Conservation (phyloP, 2,329 filamentous ascomycete species). For the Aspergillus pseudotamarii region DNA sequence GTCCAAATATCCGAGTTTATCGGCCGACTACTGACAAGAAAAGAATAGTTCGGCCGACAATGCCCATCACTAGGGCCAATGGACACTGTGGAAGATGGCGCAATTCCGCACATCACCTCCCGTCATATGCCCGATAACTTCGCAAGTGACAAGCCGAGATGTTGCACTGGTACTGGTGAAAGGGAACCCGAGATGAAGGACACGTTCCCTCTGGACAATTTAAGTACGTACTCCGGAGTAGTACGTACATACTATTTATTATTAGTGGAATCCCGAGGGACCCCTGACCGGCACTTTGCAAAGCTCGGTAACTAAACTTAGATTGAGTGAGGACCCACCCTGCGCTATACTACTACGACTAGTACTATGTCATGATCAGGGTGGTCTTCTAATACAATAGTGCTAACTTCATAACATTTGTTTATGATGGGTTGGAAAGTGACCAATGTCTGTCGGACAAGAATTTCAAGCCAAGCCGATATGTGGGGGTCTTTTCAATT, state of each 20-base stretch:
- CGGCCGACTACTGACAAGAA: slow-evolving; percentile 25
- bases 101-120: slow-evolving; percentile 29
- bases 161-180: background rate
- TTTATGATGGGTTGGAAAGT: background rate
- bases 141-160: background rate
- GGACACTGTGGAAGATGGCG: slow-evolving; percentile 32
- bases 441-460: background rate
- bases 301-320: background rate
- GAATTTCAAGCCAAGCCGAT: background rate
- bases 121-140: slow-evolving; percentile 6
- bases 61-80: slow-evolving; percentile 29
- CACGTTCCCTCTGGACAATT: slow-evolving; percentile 1
- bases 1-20: slow-evolving; percentile 18
- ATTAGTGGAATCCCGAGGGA: background rate
- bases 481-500: background rate
- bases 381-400: slow-evolving; percentile 3
- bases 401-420: background rate
- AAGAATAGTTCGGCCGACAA: slow-evolving; percentile 28
- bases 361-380: background rate
- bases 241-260: background rate
- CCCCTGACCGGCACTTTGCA: background rate
- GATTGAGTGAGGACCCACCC: slow-evolving; percentile 1
- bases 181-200: too few species aligned
- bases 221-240: background rate
- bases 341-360: background rate